phyloP scores from a whole-genome alignment of 192 early-diverging fungal genomes.

The Helicostylum pulchrum region DNA sequence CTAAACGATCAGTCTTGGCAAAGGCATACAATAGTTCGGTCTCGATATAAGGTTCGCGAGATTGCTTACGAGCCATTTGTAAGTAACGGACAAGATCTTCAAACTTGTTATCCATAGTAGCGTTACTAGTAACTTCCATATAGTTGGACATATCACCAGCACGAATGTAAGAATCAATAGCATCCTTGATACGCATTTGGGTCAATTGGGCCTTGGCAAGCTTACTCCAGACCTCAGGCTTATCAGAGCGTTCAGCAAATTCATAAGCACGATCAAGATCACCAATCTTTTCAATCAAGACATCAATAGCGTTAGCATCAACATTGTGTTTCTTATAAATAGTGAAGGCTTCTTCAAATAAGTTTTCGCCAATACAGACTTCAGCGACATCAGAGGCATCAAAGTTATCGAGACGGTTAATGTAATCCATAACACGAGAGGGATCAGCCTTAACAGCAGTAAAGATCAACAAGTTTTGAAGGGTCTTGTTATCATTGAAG shows the following conservation, averaged over 20 bases:
- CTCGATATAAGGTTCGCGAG: constrained; percentile 94
- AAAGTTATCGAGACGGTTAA: constrained; percentile 92
- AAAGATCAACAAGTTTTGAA: constrained; percentile 97
- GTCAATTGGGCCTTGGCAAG: constrained; percentile 95
- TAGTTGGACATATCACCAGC: constrained; percentile 90
- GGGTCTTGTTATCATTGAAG: constrained; percentile 93
- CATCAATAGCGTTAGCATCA: constrained; percentile 83
- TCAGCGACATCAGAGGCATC: constrained; percentile 98
- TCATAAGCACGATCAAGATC: constrained; percentile 95
- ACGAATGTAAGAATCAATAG: constrained; percentile 95
- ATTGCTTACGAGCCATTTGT: constrained; percentile 91
- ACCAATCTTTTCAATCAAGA: constrained; percentile 89
- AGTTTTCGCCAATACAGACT: constrained; percentile 82
- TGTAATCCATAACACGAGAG: constrained; percentile 91
- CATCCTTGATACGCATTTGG: constrained; percentile 86
- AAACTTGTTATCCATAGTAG: constrained; percentile 81
- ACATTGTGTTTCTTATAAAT: constrained; percentile 96
- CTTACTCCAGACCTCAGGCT: constrained; percentile 92
- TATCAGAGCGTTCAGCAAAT: constrained; percentile 90
- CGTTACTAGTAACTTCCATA: constrained; percentile 81
- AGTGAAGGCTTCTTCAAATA: constrained; percentile 95
- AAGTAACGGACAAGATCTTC: constrained; percentile 95
- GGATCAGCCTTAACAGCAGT: constrained; percentile 97
- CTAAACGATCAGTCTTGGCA: constrained; percentile 89
- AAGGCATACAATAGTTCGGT: constrained; percentile 94